Evolutionary conservation across 1,139 yeast genomes (phyloP).

Genomic region (Kurtzmaniella natalensis): DNA sequence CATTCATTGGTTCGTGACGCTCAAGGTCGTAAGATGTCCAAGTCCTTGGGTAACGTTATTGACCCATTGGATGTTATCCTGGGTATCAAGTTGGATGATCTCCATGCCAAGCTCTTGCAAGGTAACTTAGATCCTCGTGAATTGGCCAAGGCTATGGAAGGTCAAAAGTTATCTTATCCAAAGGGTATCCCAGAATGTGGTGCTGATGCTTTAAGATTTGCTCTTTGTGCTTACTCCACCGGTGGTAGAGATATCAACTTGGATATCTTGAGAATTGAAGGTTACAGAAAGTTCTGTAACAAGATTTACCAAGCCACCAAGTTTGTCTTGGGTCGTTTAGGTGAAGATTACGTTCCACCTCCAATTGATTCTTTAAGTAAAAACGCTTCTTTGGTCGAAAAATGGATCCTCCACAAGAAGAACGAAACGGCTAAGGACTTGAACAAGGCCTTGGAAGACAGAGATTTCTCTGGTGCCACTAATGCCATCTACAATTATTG

Average conservation of each 20-base stretch:
- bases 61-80: slow-evolving; percentile 92
- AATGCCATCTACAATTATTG: slow-evolving; percentile 87
- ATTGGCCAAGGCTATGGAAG: slow-evolving; percentile 79
- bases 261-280: slow-evolving; percentile 95
- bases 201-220: slow-evolving; percentile 97
- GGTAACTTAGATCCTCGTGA: slow-evolving; percentile 94
- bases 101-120: slow-evolving; percentile 68
- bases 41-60: slow-evolving; percentile 92
- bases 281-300: slow-evolving; percentile 98
- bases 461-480: slow-evolving; percentile 89
- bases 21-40: slow-evolving; percentile 98
- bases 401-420: slow-evolving; percentile 91
- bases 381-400: slow-evolving; percentile 86
- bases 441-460: slow-evolving; percentile 64
- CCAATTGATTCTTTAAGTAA: slow-evolving; percentile 61
- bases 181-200: slow-evolving; percentile 99
- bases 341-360: slow-evolving; percentile 82
- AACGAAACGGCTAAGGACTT: slow-evolving; percentile 64
- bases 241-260: slow-evolving; percentile 98
- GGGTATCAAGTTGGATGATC: slow-evolving; percentile 76
- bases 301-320: slow-evolving; percentile 98
- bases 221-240: slow-evolving; percentile 96
- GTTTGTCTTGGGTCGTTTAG: slow-evolving; percentile 90
- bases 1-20: slow-evolving; percentile 98
- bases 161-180: slow-evolving; percentile 89